Conservation (phyloP, 495 filamentous ascomycete genomes). For the Penicillium coffeae region DNA sequence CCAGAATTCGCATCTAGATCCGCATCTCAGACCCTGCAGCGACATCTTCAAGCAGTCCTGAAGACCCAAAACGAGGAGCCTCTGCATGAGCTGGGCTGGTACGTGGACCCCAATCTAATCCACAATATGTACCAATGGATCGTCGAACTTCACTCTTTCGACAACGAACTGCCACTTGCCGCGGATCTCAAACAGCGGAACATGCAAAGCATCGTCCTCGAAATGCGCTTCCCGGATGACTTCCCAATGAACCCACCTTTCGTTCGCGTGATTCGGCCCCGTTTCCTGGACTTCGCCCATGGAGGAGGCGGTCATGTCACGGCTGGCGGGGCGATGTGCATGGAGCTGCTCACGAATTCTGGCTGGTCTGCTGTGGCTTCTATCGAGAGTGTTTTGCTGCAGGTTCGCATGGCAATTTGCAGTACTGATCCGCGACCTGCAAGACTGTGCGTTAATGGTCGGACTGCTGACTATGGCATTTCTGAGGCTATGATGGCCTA, state of each 20-base stretch:
- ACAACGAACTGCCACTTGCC: constrained; percentile 62
- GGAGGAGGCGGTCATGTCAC: constrained; percentile 92
- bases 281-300: constrained; percentile 63
- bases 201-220: constrained; percentile 67
- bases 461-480: constrained; percentile 55
- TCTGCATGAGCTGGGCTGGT: constrained; percentile 78
- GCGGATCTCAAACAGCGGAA: constrained; percentile 64
- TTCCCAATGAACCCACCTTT: constrained; percentile 83
- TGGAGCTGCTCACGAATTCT: constrained; percentile 82
- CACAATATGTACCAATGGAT: constrained; percentile 90
- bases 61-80: constrained; percentile 60
- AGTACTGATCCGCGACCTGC: constrained; percentile 67
- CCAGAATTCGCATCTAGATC: constrained; percentile 68
- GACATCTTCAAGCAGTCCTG: constrained; percentile 57
- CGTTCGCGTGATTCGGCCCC: constrained; percentile 76
- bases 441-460: constrained; percentile 41
- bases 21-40: constrained; percentile 58
- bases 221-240: constrained; percentile 70
- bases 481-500: constrained; percentile 73
- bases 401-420: constrained; percentile 76
- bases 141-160: constrained; percentile 84
- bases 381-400: constrained; percentile 77
- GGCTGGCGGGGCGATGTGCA: constrained; percentile 81
- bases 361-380: constrained; percentile 73
- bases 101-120: constrained; percentile 58